Base-by-base conservation (phyloP, 2,329 filamentous ascomycete species). In the Teratosphaeria nubilosa region DNA sequence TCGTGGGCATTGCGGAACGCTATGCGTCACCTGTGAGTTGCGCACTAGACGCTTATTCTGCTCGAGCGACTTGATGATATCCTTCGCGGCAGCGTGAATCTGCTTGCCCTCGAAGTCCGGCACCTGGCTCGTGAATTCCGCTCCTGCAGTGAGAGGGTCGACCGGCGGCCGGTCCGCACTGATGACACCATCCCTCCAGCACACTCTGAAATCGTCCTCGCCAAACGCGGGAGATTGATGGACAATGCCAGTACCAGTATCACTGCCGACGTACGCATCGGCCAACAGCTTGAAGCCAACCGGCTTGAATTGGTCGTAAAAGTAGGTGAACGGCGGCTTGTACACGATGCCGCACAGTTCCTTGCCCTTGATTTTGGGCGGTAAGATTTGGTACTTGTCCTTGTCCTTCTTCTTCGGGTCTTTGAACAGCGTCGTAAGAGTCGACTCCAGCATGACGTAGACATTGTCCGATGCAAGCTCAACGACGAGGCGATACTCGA, bases 321-420 rank as follows among this genome's bases (percentile, higher is more conserved):
- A 92, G 76, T 96, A 96, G 69, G 88, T 82, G 73, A 96, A 97
- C 0, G 91, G 80, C 6, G 92, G 91, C 72, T 90, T 80, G 70
- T 96, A 97, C 71, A 85, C 87, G 88, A 90, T 95, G 45, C 88
- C 90, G 32, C 89, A 76, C 85, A 96, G 90, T 53, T 91, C 86
- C 63, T 85, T 87, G 54, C 92, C 92, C 75, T 86, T 88, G 65
- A 95, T 75, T 68, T 87, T 91, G 52, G 66, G 58, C 62, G 87
- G 82, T 14, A 95, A 71, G 55, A 94, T 80, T 77, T 90, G 90
- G 76, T 86, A 96, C 41, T 48, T 48, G 51, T 53, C 51, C 78
- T 91, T 91, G 76, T 86, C 95, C 72, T 96, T 95, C 78, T 96
- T 96, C 78, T 96, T 96, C 7, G 88, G 88, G 65, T 96, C 90